Evolutionary conservation across 345 rosid genomes (phyloP).

Genomic region (Boechera stricta): DNA sequence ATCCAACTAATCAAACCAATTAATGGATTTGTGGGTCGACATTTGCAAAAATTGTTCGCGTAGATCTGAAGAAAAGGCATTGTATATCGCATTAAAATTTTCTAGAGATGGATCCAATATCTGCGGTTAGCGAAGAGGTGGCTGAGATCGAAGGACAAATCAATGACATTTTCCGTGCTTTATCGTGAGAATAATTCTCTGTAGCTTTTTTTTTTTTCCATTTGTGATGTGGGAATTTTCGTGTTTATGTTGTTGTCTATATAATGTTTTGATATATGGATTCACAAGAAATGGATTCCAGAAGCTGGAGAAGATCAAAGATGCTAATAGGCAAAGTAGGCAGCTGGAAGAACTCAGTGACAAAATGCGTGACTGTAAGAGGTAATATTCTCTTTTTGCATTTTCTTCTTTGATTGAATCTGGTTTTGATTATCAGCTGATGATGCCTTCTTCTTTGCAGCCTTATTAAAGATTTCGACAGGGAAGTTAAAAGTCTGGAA

Average conservation of each 20-base stretch:
- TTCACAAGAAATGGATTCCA: constrained; percentile 84
- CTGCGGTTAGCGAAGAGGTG: constrained; percentile 78
- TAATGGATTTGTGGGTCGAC: constrained; percentile 23
- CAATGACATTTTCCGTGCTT: constrained; percentile 81
- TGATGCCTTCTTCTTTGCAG: constrained; percentile 52
- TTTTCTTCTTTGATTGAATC: background rate
- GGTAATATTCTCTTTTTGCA: constrained; percentile 47
- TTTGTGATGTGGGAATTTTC: background rate
- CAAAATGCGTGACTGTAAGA: constrained; percentile 95
- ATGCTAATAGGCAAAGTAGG: constrained; percentile 83
- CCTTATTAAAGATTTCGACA: constrained; percentile 93
- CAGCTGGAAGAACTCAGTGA: constrained; percentile 96
- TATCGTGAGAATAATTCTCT: constrained; percentile 63
- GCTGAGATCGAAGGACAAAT: constrained; percentile 89
- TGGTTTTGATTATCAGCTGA: constrained; percentile 13
- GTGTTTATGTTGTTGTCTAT: background rate
- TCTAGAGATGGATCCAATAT: constrained; percentile 62
- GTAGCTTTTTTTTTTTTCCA: too few species aligned
- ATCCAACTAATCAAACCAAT: too few species aligned
- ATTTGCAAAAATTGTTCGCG: constrained; percentile 6
- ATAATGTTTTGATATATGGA: background rate
- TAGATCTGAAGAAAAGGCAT: constrained; percentile 44
- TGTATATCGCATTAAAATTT: background rate
- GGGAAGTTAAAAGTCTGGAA: constrained; percentile 77
- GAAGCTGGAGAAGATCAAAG: constrained; percentile 95